Base-by-base conservation (phyloP, 108 stramenopile genomes). In the Cyclotella baltica region DNA sequence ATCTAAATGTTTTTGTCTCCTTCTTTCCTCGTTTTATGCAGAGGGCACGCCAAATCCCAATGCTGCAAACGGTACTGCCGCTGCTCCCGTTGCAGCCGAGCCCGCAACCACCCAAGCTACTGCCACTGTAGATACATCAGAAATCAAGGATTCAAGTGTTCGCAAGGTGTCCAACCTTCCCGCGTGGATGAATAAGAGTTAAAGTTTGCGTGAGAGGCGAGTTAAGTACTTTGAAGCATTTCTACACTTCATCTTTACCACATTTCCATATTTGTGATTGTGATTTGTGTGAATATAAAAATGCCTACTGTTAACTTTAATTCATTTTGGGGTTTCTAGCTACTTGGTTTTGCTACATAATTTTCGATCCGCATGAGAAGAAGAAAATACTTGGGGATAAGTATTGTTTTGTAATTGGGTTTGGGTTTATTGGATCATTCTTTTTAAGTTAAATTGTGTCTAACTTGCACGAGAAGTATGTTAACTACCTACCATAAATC, bases 1-100 rank as follows among this genome's bases (percentile, higher is more conserved):
- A 4, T 48, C n/a, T 6, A 4, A 6, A 48, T 6, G 19, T 48
- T 48, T 48, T 43, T 13, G 40, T 43, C 13, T 11, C 40, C 10
- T 6, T 13, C 40, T 53, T 10, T 53, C 52, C 16, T 53, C 52
- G 23, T 57, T 27, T 28, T 28, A 2, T 57, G 6, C 55, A 62
- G 61, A 83, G 4, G 96, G 96, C 1, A 95, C 96, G 23, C 89
- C 93, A 5, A 93, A 95, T 81, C 96, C 96, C 33, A 92, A 95
- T 53, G 91, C 89, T 22, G 81, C 84, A 29, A 87, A 87, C 57
- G 81, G 85, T 11, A 79, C 69, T 79, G 81, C 71, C 20, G 72
- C 53, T 64, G 51, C 69, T 29, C 37, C 87, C 0, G 72, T 72
- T 13, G 50, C 77, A 29, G 48, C 73, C 13, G 43, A 69, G 22